Conservation (phyloP, 1,284 basidiomycete species). For the Boletus semigastroideus region DNA sequence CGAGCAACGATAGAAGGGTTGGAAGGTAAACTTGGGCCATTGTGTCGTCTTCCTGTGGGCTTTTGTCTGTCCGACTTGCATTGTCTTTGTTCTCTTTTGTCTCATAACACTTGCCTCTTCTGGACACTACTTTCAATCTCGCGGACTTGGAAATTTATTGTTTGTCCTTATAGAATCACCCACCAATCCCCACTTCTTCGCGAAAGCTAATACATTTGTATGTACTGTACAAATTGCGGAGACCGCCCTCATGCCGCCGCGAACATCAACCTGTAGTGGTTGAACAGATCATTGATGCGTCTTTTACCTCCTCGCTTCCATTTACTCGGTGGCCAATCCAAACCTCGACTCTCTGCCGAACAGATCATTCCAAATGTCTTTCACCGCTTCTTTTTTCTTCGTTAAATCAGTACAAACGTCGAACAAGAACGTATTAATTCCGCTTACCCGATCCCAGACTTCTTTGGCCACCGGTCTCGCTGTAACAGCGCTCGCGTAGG, state of each 20-base stretch:
- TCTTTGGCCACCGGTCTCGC: background rate
- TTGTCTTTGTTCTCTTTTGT: slow-evolving; percentile 26
- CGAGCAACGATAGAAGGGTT: slow-evolving; percentile 10
- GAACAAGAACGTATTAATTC: background rate
- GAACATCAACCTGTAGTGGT: no score
- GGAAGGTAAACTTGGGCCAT: slow-evolving; percentile 3
- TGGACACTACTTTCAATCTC: slow-evolving; percentile 16
- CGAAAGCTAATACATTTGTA: no score
- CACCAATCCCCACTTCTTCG: background rate
- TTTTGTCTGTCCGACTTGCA: slow-evolving; percentile 29
- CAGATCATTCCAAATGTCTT: background rate
- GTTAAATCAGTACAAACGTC: background rate
- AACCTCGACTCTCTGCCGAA: slow-evolving; percentile 2
- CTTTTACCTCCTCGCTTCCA: background rate
- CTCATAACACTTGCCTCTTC: slow-evolving; percentile 26
- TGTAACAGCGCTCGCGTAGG: slow-evolving; percentile 30
- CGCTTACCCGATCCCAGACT: background rate
- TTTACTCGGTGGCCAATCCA: background rate
- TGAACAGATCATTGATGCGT: no score
- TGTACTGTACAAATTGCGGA: no score
- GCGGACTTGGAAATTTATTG: slow-evolving; percentile 21
- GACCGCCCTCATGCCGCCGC: no score
- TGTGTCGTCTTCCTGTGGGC: background rate
- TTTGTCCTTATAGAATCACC: slow-evolving; percentile 13
- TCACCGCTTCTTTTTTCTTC: background rate